A percentile compares a stretch with the other conserved stretches of the same genome.
phyloP scores from a whole-genome alignment of 129 eudicot species.

The Cynara cardunculus region DNA sequence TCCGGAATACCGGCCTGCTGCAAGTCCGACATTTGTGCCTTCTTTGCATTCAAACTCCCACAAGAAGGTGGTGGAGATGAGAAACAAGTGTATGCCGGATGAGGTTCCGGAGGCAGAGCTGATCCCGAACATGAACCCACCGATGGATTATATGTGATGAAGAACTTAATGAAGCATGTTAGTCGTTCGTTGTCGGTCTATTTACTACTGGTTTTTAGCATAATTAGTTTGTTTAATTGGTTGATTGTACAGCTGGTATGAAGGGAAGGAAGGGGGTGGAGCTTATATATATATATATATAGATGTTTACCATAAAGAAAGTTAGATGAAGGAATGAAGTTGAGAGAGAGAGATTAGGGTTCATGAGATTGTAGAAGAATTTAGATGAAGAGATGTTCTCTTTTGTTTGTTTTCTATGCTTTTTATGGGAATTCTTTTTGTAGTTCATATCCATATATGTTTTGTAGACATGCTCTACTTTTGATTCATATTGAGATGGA shows the following conservation, averaged over 20 bases:
- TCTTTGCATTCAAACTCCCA: slow-evolving; percentile 90
- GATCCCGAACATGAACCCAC: slow-evolving; percentile 34
- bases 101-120: slow-evolving; percentile 1
- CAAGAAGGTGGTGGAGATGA: slow-evolving; percentile 94
- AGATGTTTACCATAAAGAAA: slow-evolving; percentile 24
- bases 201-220: slow-evolving; percentile 14
- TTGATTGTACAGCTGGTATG: slow-evolving; percentile 52
- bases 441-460: slow-evolving; percentile 41
- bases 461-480: slow-evolving; percentile 2
- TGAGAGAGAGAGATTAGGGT: slow-evolving; percentile 37
- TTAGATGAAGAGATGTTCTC: slow-evolving; percentile 18
- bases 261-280: slow-evolving; percentile 13
- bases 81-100: slow-evolving; percentile 37
- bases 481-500: not conserved
- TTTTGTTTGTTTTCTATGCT: slow-evolving; percentile 4
- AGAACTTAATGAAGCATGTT: not conserved
- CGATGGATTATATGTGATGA: slow-evolving; percentile 35
- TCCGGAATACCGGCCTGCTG: slow-evolving; percentile 98
- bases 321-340: slow-evolving; percentile 24
- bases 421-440: slow-evolving; percentile 57
- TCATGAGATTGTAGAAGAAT: slow-evolving; percentile 6
- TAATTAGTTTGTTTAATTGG: slow-evolving; percentile 49
- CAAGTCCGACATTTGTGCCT: slow-evolving; percentile 88
- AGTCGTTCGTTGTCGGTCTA: slow-evolving; percentile 10
- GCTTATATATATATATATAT: slow-evolving; percentile 24